Conservation (phyloP, 108 stramenopile genomes). For the Skeletonema menzelii region DNA sequence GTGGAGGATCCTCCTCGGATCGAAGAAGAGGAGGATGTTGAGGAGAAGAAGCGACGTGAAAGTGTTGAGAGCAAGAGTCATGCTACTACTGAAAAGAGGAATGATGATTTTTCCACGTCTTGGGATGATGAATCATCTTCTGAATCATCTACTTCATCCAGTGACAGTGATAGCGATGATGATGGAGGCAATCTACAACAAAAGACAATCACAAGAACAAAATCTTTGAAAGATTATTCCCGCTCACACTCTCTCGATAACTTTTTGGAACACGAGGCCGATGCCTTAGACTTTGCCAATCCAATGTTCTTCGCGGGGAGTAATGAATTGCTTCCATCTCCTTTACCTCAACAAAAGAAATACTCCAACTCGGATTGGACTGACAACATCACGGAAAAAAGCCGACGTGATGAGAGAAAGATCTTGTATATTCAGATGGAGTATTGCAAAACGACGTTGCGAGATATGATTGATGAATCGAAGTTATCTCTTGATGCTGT, state of each 20-base stretch:
- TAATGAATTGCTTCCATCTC: not conserved
- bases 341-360: not conserved
- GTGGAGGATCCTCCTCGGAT: conserved; percentile 40
- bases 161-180: not conserved
- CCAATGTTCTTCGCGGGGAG: conserved; percentile 34
- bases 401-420: conserved; percentile 13
- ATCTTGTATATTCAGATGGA: conserved; percentile 75
- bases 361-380: conserved; percentile 13
- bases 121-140: not conserved
- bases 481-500: conserved; percentile 51
- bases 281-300: conserved; percentile 16
- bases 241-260: conserved; percentile 30
- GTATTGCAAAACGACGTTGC: conserved; percentile 77
- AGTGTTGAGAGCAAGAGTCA: conserved; percentile 11
- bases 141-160: conserved; percentile 9
- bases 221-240: not conserved
- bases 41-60: not conserved
- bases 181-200: not conserved
- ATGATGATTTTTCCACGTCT: conserved; percentile 21
- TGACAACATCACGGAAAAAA: conserved; percentile 4
- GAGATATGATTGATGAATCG: conserved; percentile 74
- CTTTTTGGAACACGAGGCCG: conserved; percentile 51
- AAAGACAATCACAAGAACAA: not conserved
- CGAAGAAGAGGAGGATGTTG: conserved; percentile 5
- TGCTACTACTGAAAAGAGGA: not conserved